These are phyloP conservation scores for Colletotrichum scovillei DNA, from an alignment of 2,329 filamentous ascomycete species.

Conservation along the genomic window DNA sequence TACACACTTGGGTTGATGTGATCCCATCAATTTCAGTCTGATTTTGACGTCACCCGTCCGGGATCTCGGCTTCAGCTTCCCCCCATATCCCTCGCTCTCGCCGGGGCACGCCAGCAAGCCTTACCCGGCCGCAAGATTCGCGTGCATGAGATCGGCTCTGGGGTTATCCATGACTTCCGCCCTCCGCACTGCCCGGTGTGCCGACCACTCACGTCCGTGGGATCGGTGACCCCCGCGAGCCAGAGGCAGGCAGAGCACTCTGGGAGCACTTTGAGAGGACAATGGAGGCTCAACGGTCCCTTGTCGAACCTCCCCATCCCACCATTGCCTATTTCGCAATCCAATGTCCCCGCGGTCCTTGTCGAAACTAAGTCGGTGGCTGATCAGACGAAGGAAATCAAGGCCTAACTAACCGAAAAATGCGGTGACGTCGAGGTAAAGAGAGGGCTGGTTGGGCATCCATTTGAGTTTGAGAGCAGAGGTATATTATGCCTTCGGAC, in stretches of 20 bases:
- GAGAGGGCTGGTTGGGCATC: slow-evolving; percentile 18
- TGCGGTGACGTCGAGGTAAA: slow-evolving; percentile 29
- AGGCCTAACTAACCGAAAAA: slow-evolving; percentile 20
- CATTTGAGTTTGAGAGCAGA: slow-evolving; percentile 14
- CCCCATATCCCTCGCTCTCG: not conserved
- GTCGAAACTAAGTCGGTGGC: slow-evolving; percentile 33
- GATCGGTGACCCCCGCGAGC: not conserved
- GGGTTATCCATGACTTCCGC: slow-evolving; percentile 12
- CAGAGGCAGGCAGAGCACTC: not conserved
- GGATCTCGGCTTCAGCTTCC: slow-evolving; percentile 26
- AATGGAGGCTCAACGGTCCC: slow-evolving; percentile 24
- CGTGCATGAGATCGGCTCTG: slow-evolving; percentile 31
- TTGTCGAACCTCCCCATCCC: slow-evolving; percentile 13
- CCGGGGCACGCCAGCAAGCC: slow-evolving; percentile 2
- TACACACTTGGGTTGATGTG: slow-evolving; percentile 10
- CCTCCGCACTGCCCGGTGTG: slow-evolving; percentile 4
- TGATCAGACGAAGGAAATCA: slow-evolving; percentile 33
- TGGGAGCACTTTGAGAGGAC: no score
- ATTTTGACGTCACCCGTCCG: slow-evolving; percentile 29
- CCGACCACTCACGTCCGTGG: slow-evolving; percentile 8
- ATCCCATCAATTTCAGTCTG: slow-evolving; percentile 14
- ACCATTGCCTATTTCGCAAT: not conserved
- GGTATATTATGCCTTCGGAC: slow-evolving; percentile 28
- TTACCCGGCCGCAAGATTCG: slow-evolving; percentile 3
- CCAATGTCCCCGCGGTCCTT: slow-evolving; percentile 10